A percentile compares a stretch with the other conserved stretches of the same genome.
phyloP scores from a whole-genome alignment of 768 basidiomycete species.

The Lentinula raphanica region DNA sequence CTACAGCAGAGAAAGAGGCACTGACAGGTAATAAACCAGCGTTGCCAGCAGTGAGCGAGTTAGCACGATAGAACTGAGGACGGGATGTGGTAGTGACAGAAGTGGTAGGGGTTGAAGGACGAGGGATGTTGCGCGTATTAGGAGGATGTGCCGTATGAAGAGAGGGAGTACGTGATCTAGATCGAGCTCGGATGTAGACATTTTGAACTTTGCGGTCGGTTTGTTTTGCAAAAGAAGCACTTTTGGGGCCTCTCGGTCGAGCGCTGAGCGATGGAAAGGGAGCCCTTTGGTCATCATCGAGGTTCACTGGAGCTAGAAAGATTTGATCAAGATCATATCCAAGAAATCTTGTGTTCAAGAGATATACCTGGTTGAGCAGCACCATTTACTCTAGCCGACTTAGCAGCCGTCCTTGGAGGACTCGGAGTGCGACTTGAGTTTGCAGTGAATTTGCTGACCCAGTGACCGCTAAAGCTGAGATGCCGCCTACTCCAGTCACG shows the following conservation, averaged over 20 bases:
- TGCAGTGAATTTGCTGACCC: constrained; percentile 31
- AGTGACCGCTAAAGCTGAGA: constrained; percentile 52
- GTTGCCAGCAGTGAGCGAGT: constrained; percentile 31
- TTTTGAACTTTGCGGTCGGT: constrained; percentile 1
- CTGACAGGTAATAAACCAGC: constrained; percentile 14
- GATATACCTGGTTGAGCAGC: background rate
- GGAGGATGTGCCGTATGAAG: constrained; percentile 18
- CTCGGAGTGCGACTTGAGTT: background rate
- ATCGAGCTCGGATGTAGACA: constrained; percentile 6
- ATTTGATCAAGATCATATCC: background rate
- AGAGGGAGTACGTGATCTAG: constrained; percentile 27
- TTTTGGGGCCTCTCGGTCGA: background rate
- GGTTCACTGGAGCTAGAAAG: background rate
- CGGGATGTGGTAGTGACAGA: constrained; percentile 25
- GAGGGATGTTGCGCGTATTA: constrained; percentile 18
- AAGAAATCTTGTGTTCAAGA: background rate
- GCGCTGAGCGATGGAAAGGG: background rate
- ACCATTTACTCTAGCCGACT: background rate
- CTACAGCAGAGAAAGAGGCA: constrained; percentile 21
- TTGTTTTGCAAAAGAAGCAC: constrained; percentile 5
- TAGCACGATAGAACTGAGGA: constrained; percentile 39
- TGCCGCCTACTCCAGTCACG: constrained; percentile 55
- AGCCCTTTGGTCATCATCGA: background rate
- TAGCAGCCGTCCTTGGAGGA: background rate
- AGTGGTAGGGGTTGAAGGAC: constrained; percentile 8